A percentile compares a stretch with the other conserved stretches of the same genome.
phyloP scores from a whole-genome alignment of 495 filamentous ascomycete genomes.

The Penicillium soppii region DNA sequence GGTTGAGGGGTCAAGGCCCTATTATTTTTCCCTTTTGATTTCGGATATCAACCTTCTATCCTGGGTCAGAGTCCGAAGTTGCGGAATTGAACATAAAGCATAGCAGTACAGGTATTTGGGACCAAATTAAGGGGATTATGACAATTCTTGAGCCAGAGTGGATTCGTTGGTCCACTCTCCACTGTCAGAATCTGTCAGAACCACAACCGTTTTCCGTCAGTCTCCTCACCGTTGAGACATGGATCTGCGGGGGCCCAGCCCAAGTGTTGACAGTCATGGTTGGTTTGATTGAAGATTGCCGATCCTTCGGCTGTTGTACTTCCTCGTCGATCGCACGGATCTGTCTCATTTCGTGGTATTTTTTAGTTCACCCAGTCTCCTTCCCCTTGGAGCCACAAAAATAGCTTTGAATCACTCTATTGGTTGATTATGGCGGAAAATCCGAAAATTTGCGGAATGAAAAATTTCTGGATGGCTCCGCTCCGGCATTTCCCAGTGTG shows the following conservation, averaged over 20 bases:
- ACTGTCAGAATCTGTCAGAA: conserved; percentile 6
- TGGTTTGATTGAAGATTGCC: conserved; percentile 35
- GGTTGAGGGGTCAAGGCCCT: neutral
- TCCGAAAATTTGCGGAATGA: neutral
- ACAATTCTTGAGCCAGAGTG: conserved; percentile 3
- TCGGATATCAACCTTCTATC: conserved; percentile 2
- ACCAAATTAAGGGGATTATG: neutral
- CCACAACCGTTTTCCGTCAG: conserved; percentile 24
- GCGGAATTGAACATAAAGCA: neutral
- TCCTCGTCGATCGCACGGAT: conserved; percentile 20
- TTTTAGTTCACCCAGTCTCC: conserved; percentile 13
- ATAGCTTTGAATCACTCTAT: neutral
- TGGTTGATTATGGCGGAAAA: neutral
- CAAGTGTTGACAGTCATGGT: conserved; percentile 16
- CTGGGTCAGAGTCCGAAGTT: neutral
- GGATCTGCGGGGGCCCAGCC: conserved; percentile 18
- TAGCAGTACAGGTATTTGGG: neutral
- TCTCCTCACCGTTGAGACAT: conserved; percentile 10
- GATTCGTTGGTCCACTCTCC: neutral
- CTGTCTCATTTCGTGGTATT: conserved; percentile 17
- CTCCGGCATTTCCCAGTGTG: neutral
- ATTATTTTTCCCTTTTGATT: neutral
- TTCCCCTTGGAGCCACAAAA: conserved; percentile 15
- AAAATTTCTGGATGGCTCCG: neutral
- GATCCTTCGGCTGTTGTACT: conserved; percentile 27